Base-by-base conservation (phyloP, 345 rosid genomes). In the Salix udensis region DNA sequence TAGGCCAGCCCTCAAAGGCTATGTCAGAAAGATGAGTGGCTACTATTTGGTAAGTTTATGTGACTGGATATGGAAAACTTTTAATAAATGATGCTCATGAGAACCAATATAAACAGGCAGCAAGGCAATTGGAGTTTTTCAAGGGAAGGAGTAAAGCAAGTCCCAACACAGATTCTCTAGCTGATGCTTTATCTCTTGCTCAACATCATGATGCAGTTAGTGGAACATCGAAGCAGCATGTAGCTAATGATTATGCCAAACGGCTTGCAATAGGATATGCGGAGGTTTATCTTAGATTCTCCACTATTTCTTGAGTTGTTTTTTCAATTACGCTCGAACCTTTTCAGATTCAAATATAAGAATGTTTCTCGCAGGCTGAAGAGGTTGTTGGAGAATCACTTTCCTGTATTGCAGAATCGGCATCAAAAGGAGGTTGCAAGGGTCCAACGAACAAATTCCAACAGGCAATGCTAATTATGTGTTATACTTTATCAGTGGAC, bases 151-250 rank as follows among this genome's bases (percentile, higher is more conserved):
- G 71, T 76, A 83, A 82, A 58, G 71, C 62, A 11, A 81, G 88
- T 28, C 79, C 83, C 6, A 84, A 65, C 67, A 83, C 83, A 46
- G 88, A 86, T 60, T 82, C 70, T 71, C 78, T 88, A 65, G 91
- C 85, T n/a, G 84, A 88, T 81, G 88, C 91, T 37, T 70, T 88
- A 74, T 88, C 89, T 72, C 30, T 76, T 62, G 84, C 67, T 76
- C 91, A 86, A 73, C 91, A 88, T 76, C 91, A 88, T 76, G 91
- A 88, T 74, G 87, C 84, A 73, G 79, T 88, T 70, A 74, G 71
- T 76, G 91, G 91, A 40, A 88, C 88, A 11, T 76, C 71, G 19
- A 84, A 84, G 85, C 88, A 88, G 75, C 91, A 88, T 37, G 91
- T 88, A 40, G 88, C 91, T 34, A 2, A 79, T 77, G 91, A 88